Percentiles rank a stretch among this genome's conserved stretches.
These are phyloP conservation scores for Aspergillus sp. DNA, from an alignment of 2,329 filamentous ascomycete genomes.

Conservation along the genomic window DNA sequence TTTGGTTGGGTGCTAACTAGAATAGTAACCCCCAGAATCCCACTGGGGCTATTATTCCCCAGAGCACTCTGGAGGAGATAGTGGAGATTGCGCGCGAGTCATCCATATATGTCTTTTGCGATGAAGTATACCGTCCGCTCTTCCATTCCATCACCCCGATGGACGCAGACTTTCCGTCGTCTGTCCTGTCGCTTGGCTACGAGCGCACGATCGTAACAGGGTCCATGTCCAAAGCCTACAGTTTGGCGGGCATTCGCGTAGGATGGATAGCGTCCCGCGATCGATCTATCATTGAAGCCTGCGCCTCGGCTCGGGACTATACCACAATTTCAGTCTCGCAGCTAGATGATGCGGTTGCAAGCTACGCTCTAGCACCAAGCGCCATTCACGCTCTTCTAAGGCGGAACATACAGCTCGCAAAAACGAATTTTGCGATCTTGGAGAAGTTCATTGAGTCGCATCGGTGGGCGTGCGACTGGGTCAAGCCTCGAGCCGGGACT, in stretches of 20 bases:
- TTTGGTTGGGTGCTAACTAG: constrained; percentile 48
- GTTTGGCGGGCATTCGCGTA: constrained; percentile 77
- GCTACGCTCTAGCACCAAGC: constrained; percentile 69
- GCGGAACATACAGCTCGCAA: constrained; percentile 69
- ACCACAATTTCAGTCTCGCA: constrained; percentile 86
- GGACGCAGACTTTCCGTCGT: constrained; percentile 64
- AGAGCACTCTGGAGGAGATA: constrained; percentile 61
- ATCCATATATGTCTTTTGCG: constrained; percentile 69
- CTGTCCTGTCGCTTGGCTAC: constrained; percentile 73
- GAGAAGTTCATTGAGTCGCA: constrained; percentile 70
- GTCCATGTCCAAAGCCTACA: constrained; percentile 84
- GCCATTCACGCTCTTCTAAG: constrained; percentile 67
- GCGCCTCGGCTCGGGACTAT: constrained; percentile 73
- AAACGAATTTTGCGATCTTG: constrained; percentile 68
- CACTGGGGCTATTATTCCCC: constrained; percentile 71
- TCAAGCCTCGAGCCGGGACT: constrained; percentile 76
- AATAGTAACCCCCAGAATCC: constrained; percentile 76
- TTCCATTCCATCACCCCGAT: constrained; percentile 70
- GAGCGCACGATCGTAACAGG: constrained; percentile 72
- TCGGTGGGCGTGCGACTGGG: constrained; percentile 68
- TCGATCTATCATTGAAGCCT: constrained; percentile 63
- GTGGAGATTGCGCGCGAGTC: constrained; percentile 65
- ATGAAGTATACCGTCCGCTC: constrained; percentile 83
- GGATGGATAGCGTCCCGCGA: constrained; percentile 80
- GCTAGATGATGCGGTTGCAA: constrained; percentile 77